Base-by-base conservation (phyloP, 2,329 filamentous ascomycete genomes). In the Aspergillus amoenus region DNA sequence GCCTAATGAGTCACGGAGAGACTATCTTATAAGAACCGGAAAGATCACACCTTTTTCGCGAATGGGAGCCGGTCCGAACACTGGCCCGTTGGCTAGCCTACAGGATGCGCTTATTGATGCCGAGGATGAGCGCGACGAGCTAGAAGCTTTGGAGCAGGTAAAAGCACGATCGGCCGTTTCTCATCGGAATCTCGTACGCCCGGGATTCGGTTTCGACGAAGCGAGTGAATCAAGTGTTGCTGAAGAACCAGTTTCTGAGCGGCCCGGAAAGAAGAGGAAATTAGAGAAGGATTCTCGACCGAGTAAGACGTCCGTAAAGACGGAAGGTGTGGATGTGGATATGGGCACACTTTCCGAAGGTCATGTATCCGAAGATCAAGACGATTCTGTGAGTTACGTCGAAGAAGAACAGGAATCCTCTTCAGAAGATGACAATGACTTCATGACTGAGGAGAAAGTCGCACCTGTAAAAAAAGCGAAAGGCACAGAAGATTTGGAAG, bases 41-140 rank as follows among this genome's bases (percentile, higher is more conserved):
- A 97, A 97, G 76, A 97, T 99, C 64, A 99, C 94, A 0, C 94
- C 94, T 0, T 99, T 99, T 68, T 90, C 92, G 7, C 90, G 88
- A 61, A 84, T 96, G 65, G 86, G 86, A 24, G 82, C 84, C 13
- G 81, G 86, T 2, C 81, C 68, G 22, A 68, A 81, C 3, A 79
- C 84, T 27, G 85, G 83, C 3, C 81, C 86, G 3, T 81, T 87
- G 44, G 88, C 88, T 2, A 88, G 87, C 58, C 79, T 96, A 15
- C 88, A 89, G 11, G 87, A 93, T 67, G 88, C 88, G 2, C 83
- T 96, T 57, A 78, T 93, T 13, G 90, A 95, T 70, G 91, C 90
- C 0, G 92, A 96, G 69, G 88, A 91, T 56, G 89, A 82, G 76
- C 77, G 80, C 2, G 77, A 80, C 13, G 80, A 81, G 34, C 71